These are phyloP conservation scores for Escallonia rubra DNA, from an alignment of 129 eudicot genomes.

Conservation along the genomic window DNA sequence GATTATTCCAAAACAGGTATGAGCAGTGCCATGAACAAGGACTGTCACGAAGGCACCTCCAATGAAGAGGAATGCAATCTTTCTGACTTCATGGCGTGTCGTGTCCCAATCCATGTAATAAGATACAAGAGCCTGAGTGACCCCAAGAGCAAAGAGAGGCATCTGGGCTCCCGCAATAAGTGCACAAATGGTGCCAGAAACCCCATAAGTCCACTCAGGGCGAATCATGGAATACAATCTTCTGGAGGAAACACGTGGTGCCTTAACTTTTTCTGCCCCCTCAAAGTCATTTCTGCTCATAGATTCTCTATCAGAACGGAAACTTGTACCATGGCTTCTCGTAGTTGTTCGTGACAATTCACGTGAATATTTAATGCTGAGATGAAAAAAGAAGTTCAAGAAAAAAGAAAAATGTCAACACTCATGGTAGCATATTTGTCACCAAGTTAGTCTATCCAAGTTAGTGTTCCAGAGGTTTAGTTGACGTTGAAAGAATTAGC, in stretches of 20 bases:
- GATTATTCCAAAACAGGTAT: constrained; percentile 81
- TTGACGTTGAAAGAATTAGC: neutral
- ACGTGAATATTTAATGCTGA: constrained; percentile 72
- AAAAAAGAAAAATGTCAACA: neutral
- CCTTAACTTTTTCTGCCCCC: constrained; percentile 48
- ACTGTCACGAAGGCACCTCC: constrained; percentile 75
- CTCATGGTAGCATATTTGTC: neutral
- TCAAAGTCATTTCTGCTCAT: constrained; percentile 55
- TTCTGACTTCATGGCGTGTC: constrained; percentile 68
- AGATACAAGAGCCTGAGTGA: constrained; percentile 94
- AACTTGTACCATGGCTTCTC: constrained; percentile 81
- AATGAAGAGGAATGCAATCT: constrained; percentile 77
- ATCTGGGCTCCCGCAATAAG: constrained; percentile 74
- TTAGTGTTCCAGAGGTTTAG: too few species aligned
- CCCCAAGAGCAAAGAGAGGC: constrained; percentile 99
- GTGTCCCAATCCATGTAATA: constrained; percentile 98
- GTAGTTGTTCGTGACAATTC: constrained; percentile 81
- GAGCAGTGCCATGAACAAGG: constrained; percentile 67
- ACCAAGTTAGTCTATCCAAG: neutral
- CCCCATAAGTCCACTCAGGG: constrained; percentile 89
- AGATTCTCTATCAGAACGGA: constrained; percentile 80
- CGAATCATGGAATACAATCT: constrained; percentile 77
- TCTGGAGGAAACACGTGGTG: constrained; percentile 47
- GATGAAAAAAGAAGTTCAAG: constrained; percentile 3
- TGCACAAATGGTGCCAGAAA: constrained; percentile 74